Evolutionary conservation across 441 rosid species (phyloP), one percentile per base, ranked within the genome.

Genomic region (Sinapis alba): DNA sequence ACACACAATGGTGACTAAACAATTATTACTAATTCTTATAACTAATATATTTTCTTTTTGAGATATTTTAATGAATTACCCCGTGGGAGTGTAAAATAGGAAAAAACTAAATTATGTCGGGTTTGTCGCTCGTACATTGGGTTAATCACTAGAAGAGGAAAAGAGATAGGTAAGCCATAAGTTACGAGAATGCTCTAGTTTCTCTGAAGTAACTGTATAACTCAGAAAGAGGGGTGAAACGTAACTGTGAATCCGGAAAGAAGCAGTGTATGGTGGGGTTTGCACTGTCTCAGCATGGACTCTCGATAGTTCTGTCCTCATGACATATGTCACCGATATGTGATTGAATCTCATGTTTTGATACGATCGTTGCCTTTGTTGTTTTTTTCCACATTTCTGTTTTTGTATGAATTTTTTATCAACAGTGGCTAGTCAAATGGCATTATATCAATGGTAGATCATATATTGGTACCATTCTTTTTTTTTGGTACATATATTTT

Each of bases 221-320:
- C 13, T 6, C 47, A 41, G 10, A 15, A 59, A 1, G 10, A 72
- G 78, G 87, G 88, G 83, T 53, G 76, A 11, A 62, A 41, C 15
- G 47, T 4, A 41, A 36, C 43, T 64, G 92, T 79, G 83, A 77
- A 75, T 43, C 5, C 27, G 0, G 69, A 56, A 12, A 56, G 16
- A 56, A 85, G 80, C 86, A 76, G 61, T 76, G 82, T 68, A 72
- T 79, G 69, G 79, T 91, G 87, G 89, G 59, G 77, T 84, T 34
- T 27, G 83, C 83, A 77, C 86, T 76, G 87, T 75, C 77, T 45
- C 69, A 56, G 87, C 81, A 77, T 81, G 91, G 90, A 83, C 65
- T 43, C 50, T 84, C 80, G 78, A 76, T 83, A 30, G 90, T 79
- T 78, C 85, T 81, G 90, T 38, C 47, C 47, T 38, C 47, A n/a